phyloP scores from a whole-genome alignment of 2,329 filamentous ascomycete species.

The Xylariaceae sp. region DNA sequence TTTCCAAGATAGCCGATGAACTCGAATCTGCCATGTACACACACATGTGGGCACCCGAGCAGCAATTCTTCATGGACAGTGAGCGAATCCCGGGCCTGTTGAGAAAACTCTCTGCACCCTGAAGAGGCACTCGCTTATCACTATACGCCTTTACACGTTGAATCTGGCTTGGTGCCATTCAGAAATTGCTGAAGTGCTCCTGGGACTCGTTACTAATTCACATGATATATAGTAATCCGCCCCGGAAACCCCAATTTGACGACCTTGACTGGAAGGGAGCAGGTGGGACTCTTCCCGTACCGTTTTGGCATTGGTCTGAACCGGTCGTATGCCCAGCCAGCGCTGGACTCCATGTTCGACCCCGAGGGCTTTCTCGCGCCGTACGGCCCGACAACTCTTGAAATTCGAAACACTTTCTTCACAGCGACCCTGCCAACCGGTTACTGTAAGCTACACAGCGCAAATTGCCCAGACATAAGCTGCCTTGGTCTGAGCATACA shows the following conservation, averaged over 20 bases:
- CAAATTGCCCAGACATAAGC: no score
- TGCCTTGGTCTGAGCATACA: not conserved
- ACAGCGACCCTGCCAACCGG: slow-evolving; percentile 23
- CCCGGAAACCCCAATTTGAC: slow-evolving; percentile 28
- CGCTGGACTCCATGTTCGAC: slow-evolving; percentile 28
- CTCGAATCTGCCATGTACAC: slow-evolving; percentile 28
- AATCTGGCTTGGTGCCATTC: slow-evolving; percentile 2
- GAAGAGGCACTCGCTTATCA: not conserved
- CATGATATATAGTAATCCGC: no score
- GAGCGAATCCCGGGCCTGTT: slow-evolving; percentile 1
- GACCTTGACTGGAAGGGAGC: slow-evolving; percentile 29
- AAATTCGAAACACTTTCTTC: slow-evolving; percentile 32
- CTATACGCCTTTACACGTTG: not conserved
- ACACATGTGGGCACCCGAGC: slow-evolving; percentile 29
- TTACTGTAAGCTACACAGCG: slow-evolving; percentile 16
- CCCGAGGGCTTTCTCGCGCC: slow-evolving; percentile 28
- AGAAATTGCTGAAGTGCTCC: no score
- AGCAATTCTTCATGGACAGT: slow-evolving; percentile 32
- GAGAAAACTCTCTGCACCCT: not conserved
- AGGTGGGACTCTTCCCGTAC: slow-evolving; percentile 35
- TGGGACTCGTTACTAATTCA: no score
- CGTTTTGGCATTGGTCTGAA: slow-evolving; percentile 32
- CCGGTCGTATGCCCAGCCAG: slow-evolving; percentile 20
- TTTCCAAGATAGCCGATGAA: slow-evolving; percentile 24
- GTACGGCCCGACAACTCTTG: slow-evolving; percentile 35